These are phyloP conservation scores for Linnemannia hyalina DNA, from an alignment of 192 early-diverging fungal genomes.

Conservation along the genomic window DNA sequence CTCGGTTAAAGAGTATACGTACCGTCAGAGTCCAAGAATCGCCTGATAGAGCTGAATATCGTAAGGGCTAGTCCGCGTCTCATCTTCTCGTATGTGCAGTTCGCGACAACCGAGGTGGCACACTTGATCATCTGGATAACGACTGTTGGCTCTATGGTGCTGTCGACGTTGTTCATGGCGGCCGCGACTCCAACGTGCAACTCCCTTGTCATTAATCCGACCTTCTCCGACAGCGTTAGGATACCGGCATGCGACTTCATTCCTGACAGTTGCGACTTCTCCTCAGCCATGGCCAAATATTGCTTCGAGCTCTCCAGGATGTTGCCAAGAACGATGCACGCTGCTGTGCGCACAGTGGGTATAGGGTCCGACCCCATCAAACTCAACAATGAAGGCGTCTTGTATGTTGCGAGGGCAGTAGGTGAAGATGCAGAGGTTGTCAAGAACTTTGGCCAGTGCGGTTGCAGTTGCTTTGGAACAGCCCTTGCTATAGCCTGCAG, in stretches of 20 bases:
- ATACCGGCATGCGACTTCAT: slow-evolving; percentile 33
- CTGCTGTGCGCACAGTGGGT: slow-evolving; percentile 58
- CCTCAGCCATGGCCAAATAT: slow-evolving; percentile 66
- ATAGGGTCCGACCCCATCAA: slow-evolving; percentile 64
- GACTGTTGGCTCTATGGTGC: slow-evolving; percentile 8
- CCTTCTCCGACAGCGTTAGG: slow-evolving; percentile 42
- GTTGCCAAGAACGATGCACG: slow-evolving; percentile 57
- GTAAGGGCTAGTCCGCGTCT: slow-evolving; percentile 11
- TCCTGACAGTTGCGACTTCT: slow-evolving; percentile 43
- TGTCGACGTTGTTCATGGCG: slow-evolving; percentile 24
- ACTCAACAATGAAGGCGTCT: slow-evolving; percentile 60
- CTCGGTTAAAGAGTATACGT: background rate
- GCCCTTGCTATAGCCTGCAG: slow-evolving; percentile 62
- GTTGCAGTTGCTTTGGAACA: slow-evolving; percentile 62
- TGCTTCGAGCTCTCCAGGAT: slow-evolving; percentile 66
- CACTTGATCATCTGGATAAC: slow-evolving; percentile 42
- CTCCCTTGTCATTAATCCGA: slow-evolving; percentile 35
- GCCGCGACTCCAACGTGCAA: slow-evolving; percentile 29
- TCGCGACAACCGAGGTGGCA: slow-evolving; percentile 24
- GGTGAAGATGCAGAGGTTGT: slow-evolving; percentile 51
- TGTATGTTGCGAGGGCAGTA: slow-evolving; percentile 13
- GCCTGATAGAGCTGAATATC: slow-evolving; percentile 23
- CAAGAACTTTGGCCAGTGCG: slow-evolving; percentile 67
- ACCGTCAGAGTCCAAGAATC: slow-evolving; percentile 26
- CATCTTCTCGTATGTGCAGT: slow-evolving; percentile 47